These are phyloP conservation scores for Arthrobotrys pseudoclavata DNA, from an alignment of 2,329 filamentous ascomycete genomes.

Conservation along the genomic window DNA sequence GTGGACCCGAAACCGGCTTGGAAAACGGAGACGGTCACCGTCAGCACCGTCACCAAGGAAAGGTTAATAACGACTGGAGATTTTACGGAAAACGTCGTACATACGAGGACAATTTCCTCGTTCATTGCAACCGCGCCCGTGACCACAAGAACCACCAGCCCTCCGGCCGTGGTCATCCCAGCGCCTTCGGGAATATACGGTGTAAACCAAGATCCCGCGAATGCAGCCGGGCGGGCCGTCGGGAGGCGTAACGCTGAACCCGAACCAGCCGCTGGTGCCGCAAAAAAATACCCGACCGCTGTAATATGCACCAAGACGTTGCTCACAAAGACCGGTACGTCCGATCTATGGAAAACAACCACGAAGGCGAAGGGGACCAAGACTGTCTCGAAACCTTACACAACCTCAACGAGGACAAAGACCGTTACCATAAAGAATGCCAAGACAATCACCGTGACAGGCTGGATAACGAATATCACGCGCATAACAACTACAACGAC, in stretches of 20 bases:
- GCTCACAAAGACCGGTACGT: constrained; percentile 14
- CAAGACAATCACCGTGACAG: not conserved
- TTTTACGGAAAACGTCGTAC: too few species aligned
- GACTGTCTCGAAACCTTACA: not conserved
- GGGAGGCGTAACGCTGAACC: not conserved
- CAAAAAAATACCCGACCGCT: constrained; percentile 11
- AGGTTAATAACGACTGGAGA: not conserved
- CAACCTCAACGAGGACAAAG: not conserved
- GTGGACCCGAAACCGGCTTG: not conserved
- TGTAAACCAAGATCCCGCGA: constrained; percentile 20
- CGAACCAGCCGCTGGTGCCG: not conserved
- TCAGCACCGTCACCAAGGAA: not conserved
- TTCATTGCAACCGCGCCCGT: not conserved
- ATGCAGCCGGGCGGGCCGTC: not conserved
- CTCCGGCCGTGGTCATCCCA: not conserved
- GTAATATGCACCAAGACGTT: constrained; percentile 36
- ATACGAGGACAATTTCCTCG: not conserved
- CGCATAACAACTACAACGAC: not conserved
- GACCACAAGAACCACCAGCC: not conserved
- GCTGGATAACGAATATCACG: not conserved
- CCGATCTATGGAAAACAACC: constrained; percentile 8
- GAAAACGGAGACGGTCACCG: not conserved
- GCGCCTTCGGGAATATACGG: constrained; percentile 4
- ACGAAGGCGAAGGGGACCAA: constrained; percentile 10
- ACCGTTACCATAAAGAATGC: not conserved